Percentiles rank a stretch among this genome's conserved stretches.
Conservation (phyloP, 163 green algal species). For the Chlamydomonas reinhardtii region DNA sequence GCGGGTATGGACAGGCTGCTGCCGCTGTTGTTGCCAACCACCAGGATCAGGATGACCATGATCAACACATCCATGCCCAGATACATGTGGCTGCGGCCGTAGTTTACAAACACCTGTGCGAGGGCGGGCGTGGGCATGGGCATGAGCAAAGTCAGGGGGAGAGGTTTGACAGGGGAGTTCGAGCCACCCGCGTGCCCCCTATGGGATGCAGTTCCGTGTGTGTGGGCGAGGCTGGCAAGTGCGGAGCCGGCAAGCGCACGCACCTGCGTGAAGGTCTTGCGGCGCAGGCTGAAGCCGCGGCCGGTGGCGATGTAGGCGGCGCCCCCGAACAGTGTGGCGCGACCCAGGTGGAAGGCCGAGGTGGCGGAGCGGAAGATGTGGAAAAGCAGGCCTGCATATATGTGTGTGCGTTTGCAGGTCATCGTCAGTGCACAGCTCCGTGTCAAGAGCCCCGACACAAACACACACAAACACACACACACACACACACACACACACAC, state of each 20-base stretch:
- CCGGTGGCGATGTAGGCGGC: slow-evolving; percentile 82
- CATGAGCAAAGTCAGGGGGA: not conserved
- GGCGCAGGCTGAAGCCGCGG: slow-evolving; percentile 75
- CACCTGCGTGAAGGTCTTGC: slow-evolving; percentile 70
- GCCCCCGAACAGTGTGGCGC: slow-evolving; percentile 76
- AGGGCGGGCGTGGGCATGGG: no score
- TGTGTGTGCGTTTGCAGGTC: no score
- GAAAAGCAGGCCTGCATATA: slow-evolving; percentile 66
- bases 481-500: no score
- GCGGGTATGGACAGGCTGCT: slow-evolving; percentile 29
- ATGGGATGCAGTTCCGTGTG: no score
- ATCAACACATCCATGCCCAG: slow-evolving; percentile 73
- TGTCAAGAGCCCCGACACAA: no score
- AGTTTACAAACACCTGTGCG: slow-evolving; percentile 68
- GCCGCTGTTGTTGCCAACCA: slow-evolving; percentile 47
- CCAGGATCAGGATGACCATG: slow-evolving; percentile 62
- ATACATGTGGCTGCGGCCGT: slow-evolving; percentile 79
- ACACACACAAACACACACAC: no score
- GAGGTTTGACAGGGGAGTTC: no score
- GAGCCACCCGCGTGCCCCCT: no score
- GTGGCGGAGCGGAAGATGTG: slow-evolving; percentile 81
- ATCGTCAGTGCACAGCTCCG: no score
- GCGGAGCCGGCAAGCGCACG: not conserved
- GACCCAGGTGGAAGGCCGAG: slow-evolving; percentile 73
- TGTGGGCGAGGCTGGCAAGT: no score